These are phyloP conservation scores for Collariella sp. DNA, from an alignment of 495 filamentous ascomycete genomes.

Conservation along the genomic window DNA sequence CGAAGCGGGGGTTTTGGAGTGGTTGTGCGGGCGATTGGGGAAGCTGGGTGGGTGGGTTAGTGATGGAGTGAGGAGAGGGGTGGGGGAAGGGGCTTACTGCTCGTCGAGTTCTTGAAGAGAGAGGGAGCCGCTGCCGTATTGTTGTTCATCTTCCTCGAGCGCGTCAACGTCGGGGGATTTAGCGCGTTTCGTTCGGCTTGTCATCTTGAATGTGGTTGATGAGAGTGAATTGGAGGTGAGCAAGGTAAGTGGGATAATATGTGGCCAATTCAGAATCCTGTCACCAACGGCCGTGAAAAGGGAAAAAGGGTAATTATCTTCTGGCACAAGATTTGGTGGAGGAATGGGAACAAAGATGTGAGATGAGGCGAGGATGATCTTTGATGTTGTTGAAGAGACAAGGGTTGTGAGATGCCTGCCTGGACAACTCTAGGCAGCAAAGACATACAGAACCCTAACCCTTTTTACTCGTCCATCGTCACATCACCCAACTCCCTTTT, in stretches of 20 bases:
- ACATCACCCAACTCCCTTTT: not conserved
- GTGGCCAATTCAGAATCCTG: too few relatives aligned
- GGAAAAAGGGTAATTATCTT: not conserved
- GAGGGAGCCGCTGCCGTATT: slow-evolving; percentile 37
- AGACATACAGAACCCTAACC: slow-evolving; percentile 13
- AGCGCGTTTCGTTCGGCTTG: slow-evolving; percentile 15
- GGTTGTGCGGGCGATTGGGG: slow-evolving; percentile 76
- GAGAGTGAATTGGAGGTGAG: not conserved
- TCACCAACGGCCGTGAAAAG: too few relatives aligned
- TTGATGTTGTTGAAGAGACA: not conserved
- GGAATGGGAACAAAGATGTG: not conserved
- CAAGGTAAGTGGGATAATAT: too few relatives aligned
- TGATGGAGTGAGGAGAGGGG: not conserved
- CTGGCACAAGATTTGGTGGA: not conserved
- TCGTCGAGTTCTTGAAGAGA: slow-evolving; percentile 51
- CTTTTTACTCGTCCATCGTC: not conserved
- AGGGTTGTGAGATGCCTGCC: not conserved
- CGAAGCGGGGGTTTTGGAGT: slow-evolving; percentile 74
- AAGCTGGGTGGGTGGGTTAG: slow-evolving; percentile 47
- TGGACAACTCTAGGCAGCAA: slow-evolving; percentile 13
- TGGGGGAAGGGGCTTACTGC: slow-evolving; percentile 42
- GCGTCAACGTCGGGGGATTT: slow-evolving; percentile 44
- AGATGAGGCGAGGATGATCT: not conserved
- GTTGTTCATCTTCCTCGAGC: slow-evolving; percentile 41
- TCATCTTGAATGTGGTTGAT: slow-evolving; percentile 14